Conservation (phyloP, 805 yeast species). For the Candida insectorum region DNA sequence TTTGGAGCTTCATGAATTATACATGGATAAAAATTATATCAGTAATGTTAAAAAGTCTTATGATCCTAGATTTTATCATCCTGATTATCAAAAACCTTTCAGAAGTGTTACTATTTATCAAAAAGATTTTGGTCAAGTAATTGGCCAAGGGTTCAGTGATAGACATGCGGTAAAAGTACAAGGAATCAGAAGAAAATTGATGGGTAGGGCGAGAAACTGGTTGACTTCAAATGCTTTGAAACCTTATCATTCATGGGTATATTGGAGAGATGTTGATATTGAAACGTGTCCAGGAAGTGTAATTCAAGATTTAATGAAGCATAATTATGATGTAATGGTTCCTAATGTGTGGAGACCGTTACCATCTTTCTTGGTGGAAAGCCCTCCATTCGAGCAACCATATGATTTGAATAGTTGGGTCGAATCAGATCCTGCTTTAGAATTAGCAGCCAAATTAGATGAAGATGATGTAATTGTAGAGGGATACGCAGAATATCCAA, state of each 20-base stretch:
- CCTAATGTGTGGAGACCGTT: constrained; percentile 97
- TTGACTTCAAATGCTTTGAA: constrained; percentile 66
- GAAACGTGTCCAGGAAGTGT: constrained; percentile 79
- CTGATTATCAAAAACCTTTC: constrained; percentile 63
- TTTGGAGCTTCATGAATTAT: constrained; percentile 59
- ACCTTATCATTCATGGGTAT: constrained; percentile 87
- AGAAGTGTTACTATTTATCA: constrained; percentile 76
- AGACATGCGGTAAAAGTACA: constrained; percentile 83
- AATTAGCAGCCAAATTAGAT: constrained; percentile 57
- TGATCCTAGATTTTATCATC: constrained; percentile 54
- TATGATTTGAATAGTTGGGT: constrained; percentile 97
- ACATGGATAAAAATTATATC: constrained; percentile 65
- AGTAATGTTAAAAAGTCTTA: constrained; percentile 57
- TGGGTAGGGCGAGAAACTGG: constrained; percentile 91
- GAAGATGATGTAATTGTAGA: constrained; percentile 88
- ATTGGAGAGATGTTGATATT: constrained; percentile 86
- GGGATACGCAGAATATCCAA: constrained; percentile 83
- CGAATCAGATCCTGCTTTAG: constrained; percentile 75
- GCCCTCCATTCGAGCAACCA: constrained; percentile 60
- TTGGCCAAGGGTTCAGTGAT: constrained; percentile 82
- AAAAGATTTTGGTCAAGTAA: constrained; percentile 78
- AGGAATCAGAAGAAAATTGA: constrained; percentile 76
- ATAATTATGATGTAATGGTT: constrained; percentile 66
- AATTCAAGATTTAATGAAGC: constrained; percentile 68
- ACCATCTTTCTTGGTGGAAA: constrained; percentile 80